Evolutionary conservation across 2,329 filamentous ascomycete genomes (phyloP).

Genomic region (Colletotrichum coccodes): DNA sequence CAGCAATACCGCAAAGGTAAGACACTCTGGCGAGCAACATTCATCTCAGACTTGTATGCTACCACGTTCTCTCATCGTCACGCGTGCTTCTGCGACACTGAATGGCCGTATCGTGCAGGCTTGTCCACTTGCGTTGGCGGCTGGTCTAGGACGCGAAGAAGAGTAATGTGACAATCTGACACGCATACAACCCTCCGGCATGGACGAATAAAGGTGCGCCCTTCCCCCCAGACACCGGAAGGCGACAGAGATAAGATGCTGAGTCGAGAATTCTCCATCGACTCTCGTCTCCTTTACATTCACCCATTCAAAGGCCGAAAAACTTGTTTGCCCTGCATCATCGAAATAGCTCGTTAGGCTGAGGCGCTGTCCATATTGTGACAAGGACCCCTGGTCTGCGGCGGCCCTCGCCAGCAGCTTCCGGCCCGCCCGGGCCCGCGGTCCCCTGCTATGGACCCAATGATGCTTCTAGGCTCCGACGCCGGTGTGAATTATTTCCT

Average conservation of each 20-base stretch:
- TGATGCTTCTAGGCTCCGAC: constrained; percentile 8
- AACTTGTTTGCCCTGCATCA: constrained; percentile 15
- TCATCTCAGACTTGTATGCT: not conserved
- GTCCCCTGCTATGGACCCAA: constrained; percentile 11
- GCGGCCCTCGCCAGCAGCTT: constrained; percentile 21
- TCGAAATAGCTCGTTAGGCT: constrained; percentile 15
- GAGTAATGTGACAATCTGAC: constrained; percentile 14
- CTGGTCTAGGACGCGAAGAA: not conserved
- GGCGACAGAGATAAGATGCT: constrained; percentile 20
- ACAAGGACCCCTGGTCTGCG: not conserved
- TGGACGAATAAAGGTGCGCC: not conserved
- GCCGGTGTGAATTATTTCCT: constrained; percentile 8
- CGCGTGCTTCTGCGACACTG: not conserved
- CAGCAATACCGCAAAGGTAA: not conserved
- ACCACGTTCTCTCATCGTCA: not conserved
- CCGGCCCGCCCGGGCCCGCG: constrained; percentile 17
- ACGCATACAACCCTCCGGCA: constrained; percentile 7
- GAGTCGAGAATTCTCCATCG: not conserved
- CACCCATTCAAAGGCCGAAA: not conserved
- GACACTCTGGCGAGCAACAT: not conserved
- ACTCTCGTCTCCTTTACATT: not conserved
- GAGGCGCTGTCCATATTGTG: not conserved
- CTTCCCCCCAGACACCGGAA: not conserved
- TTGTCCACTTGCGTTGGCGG: not conserved
- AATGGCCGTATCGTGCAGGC: not conserved